These are phyloP conservation scores for Cyberlindnera japonica DNA, from an alignment of 805 yeast species.

Conservation along the genomic window DNA sequence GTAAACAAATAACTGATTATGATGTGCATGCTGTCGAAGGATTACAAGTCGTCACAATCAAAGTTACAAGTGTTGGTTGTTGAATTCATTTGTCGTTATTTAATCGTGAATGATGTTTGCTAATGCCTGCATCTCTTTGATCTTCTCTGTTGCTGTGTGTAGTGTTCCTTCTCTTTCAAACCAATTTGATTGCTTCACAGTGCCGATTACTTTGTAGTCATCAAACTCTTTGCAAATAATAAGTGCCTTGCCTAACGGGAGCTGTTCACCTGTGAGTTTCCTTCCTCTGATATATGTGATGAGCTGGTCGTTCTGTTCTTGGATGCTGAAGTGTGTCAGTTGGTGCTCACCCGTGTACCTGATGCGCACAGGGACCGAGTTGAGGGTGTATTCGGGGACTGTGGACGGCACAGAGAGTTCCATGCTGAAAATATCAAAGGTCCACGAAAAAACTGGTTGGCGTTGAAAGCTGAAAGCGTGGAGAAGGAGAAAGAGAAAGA, in stretches of 20 bases:
- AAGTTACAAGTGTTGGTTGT: neutral
- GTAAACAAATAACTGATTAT: neutral
- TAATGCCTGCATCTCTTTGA: slow-evolving; percentile 28
- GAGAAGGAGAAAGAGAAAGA: too few relatives aligned
- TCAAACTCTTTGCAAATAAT: slow-evolving; percentile 23
- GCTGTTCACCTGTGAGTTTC: slow-evolving; percentile 30
- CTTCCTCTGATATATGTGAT: slow-evolving; percentile 34
- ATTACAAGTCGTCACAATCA: neutral
- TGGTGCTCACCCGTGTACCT: slow-evolving; percentile 17
- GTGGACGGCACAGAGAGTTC: neutral
- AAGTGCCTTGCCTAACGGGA: slow-evolving; percentile 15
- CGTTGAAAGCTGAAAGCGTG: too few relatives aligned
- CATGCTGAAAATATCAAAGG: too few relatives aligned
- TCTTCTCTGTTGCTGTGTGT: slow-evolving; percentile 23
- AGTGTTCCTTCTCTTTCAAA: slow-evolving; percentile 39
- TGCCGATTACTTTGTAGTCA: slow-evolving; percentile 17
- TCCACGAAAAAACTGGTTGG: too few relatives aligned
- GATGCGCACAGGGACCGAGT: slow-evolving; percentile 19
- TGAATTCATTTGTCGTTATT: too few relatives aligned
- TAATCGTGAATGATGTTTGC: slow-evolving; percentile 26
- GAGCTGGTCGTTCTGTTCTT: slow-evolving; percentile 4
- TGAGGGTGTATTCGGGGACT: slow-evolving; percentile 6
- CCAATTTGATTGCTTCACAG: slow-evolving; percentile 22
- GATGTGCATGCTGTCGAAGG: neutral
- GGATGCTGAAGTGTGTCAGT: slow-evolving; percentile 7